These are phyloP conservation scores for Pichia insulana DNA, from an alignment of 805 yeast species.

Conservation along the genomic window DNA sequence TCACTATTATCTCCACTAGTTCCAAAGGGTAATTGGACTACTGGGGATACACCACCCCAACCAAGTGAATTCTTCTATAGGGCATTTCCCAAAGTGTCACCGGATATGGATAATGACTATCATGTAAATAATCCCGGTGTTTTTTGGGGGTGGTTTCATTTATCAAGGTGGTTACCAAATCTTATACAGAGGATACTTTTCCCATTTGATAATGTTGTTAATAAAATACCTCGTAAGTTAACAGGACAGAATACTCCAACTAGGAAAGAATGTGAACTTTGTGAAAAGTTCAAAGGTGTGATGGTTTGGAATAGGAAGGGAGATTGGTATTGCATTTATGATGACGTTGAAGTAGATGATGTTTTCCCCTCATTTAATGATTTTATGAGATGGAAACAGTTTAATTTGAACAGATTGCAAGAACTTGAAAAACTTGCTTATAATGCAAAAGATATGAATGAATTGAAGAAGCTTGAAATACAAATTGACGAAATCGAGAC, in stretches of 20 bases:
- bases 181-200: constrained; percentile 8
- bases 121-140: constrained; percentile 8
- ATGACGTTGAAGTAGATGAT: background rate
- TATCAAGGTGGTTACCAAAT: constrained; percentile 9
- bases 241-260: constrained; percentile 27
- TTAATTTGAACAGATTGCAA: constrained; percentile 9
- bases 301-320: constrained; percentile 24
- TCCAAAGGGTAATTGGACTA: constrained; percentile 8
- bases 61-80: constrained; percentile 9
- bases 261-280: constrained; percentile 23
- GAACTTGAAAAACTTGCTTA: constrained; percentile 16
- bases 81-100: constrained; percentile 7
- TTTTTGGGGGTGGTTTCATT: constrained; percentile 11
- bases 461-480: constrained; percentile 13
- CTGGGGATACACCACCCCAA: constrained; percentile 6
- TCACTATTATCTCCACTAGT: constrained; percentile 6
- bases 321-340: constrained; percentile 25
- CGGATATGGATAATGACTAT: constrained; percentile 10
- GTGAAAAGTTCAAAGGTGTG: constrained; percentile 20
- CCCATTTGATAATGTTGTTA: constrained; percentile 4
- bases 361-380: constrained; percentile 19
- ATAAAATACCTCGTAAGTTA: constrained; percentile 13
- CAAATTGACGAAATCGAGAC: constrained; percentile 12
- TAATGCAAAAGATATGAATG: constrained; percentile 11
- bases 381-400: constrained; percentile 19